Percentiles rank a stretch among this genome's conserved stretches.
phyloP scores from a whole-genome alignment of 805 yeast genomes.

The Priceomyces melissophilus region DNA sequence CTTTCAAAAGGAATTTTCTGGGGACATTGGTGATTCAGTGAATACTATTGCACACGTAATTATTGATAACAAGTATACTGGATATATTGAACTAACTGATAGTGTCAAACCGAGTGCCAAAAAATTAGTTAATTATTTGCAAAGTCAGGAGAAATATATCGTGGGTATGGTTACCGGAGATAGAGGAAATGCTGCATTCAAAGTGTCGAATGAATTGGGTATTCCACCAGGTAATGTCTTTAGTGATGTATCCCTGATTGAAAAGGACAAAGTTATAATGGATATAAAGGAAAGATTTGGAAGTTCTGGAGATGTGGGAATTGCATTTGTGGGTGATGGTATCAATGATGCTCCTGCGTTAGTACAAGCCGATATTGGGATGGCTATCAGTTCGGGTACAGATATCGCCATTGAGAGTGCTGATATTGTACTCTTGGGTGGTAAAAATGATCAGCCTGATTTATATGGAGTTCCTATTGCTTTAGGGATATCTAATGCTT shows the following conservation, averaged over 20 bases:
- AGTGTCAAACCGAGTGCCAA: conserved; percentile 62
- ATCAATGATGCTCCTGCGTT: conserved; percentile 97
- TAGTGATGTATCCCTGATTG: conserved; percentile 73
- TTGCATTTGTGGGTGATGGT: conserved; percentile 96
- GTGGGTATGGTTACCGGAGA: conserved; percentile 95
- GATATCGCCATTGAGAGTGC: conserved; percentile 98
- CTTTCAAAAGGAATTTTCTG: conserved; percentile 1
- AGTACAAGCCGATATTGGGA: conserved; percentile 82
- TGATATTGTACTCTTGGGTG: conserved; percentile 71
- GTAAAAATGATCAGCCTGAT: conserved; percentile 19
- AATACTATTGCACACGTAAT: conserved; percentile 55
- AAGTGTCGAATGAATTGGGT: conserved; percentile 65
- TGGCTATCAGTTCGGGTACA: conserved; percentile 89
- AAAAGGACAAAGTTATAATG: conserved; percentile 66
- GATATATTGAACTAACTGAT: conserved; percentile 68
- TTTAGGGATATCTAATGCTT: conserved; percentile 62
- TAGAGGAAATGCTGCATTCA: conserved; percentile 54
- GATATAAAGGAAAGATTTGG: conserved; percentile 49
- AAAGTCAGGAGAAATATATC: conserved; percentile 44
- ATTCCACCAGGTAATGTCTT: conserved; percentile 62
- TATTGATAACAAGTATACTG: conserved; percentile 56
- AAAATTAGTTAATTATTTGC: conserved; percentile 55
- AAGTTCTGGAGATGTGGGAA: conserved; percentile 31
- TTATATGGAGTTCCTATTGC: conserved; percentile 57
- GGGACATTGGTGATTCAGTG: conserved; percentile 13